Percentiles rank a stretch among this genome's conserved stretches.
Evolutionary conservation across 106 monocot genomes (phyloP).

Genomic region (Amphibolis antarctica): DNA sequence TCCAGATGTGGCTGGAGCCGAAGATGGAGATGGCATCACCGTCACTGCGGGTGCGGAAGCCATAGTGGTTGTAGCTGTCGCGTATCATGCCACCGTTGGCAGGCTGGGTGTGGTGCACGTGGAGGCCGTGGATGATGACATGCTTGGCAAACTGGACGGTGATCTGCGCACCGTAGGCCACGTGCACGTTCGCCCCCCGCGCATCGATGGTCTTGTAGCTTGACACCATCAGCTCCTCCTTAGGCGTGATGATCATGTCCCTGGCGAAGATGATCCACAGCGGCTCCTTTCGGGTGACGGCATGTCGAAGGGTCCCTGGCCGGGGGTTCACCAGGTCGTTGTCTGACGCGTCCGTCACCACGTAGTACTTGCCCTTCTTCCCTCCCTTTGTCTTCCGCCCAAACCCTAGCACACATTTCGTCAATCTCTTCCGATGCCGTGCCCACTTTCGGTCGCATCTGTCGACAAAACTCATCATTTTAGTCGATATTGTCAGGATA

Average conservation of each 20-base stretch:
- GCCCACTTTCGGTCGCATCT: constrained; percentile 31
- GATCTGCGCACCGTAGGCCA: constrained; percentile 43
- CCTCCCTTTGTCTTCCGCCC: constrained; percentile 18
- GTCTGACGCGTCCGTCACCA: constrained; percentile 18
- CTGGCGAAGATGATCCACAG: constrained; percentile 68
- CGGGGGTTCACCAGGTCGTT: constrained; percentile 8
- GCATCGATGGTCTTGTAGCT: constrained; percentile 71
- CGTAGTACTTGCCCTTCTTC: constrained; percentile 7
- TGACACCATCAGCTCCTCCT: constrained; percentile 47
- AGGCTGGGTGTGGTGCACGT: constrained; percentile 40
- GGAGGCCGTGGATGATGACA: constrained; percentile 59
- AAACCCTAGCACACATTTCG: constrained; percentile 38
- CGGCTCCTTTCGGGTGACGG: constrained; percentile 29
- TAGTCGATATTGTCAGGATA: no score
- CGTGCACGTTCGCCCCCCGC: constrained; percentile 47
- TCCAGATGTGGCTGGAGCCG: constrained; percentile 39
- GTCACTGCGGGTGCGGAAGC: constrained; percentile 32
- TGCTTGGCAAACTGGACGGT: constrained; percentile 51
- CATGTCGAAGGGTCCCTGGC: constrained; percentile 28
- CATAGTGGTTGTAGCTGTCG: constrained; percentile 26
- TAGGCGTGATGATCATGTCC: constrained; percentile 46
- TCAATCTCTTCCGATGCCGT: constrained; percentile 33
- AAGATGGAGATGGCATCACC: constrained; percentile 58
- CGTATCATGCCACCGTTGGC: constrained; percentile 35
- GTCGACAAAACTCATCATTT: no score